Base-by-base conservation (phyloP, 306 rosid genomes). In the Gynostemma pentaphyllum region DNA sequence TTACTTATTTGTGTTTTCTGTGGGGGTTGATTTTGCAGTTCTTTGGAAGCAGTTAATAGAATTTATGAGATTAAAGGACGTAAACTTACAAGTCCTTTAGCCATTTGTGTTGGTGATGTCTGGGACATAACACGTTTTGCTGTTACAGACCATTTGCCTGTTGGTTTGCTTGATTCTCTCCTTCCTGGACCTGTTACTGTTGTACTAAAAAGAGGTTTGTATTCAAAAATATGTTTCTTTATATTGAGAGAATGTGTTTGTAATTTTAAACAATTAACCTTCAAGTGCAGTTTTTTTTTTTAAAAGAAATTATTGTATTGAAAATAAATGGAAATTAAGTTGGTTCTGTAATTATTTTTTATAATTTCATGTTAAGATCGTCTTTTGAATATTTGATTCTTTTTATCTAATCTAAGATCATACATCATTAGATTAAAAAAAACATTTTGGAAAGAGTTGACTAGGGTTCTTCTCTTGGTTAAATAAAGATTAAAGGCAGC, bases 181-280 rank as follows among this genome's bases (percentile, higher is more conserved):
- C 85, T 91, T 47, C 97, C 97, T 0, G 97, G 97, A 16, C 97
- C 97, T 30, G 96, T 91, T n/a, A 87, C 96, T 12, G 83, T 85
- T 66, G 80, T 91, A 23, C 77, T 91, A 18, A 80, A 50, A 34
- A 80, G 96, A 83, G 97, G 97, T 90, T 57, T 63, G 83, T 68
- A 50, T 51, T 27, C 37, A 50, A 30, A 12, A 37, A 22, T 14
- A 8, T 50, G 28, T 30, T 39, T 67, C 21, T 21, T 48, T 39
- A 22, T 21, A 26, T 44, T 39, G 3, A 40, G 21, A 6, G 44
- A 13, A 13, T 22, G 7, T 11, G 46, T 32, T 8, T 18, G 29
- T 51, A 13, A 0, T 24, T 51, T 51, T 13, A 18, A 23, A 24
- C 36, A 36, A 19, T 11, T 9, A 34, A 11, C 29, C 16, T 57